Evolutionary conservation across 2,329 filamentous ascomycete species (phyloP), one percentile per base, ranked within the genome.

Genomic region (Xylogone sp.): DNA sequence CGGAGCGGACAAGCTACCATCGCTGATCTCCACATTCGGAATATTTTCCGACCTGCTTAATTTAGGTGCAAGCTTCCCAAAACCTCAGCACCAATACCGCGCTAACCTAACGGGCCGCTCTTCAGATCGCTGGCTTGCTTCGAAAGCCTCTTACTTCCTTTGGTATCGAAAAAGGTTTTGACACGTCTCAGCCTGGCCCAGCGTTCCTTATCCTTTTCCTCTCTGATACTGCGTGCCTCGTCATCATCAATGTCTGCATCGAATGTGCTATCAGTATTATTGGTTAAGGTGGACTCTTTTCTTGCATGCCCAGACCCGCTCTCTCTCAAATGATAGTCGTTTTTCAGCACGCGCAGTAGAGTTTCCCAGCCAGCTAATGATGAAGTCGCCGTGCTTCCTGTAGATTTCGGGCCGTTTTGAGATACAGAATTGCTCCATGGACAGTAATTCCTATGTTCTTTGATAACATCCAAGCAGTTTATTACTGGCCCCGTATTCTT

Each of bases 361-460:
- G 80, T 67, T 56, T 76, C 74, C 82, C 82, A 86, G 1, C 75
- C 82, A 0, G 81, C 56, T 46, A 65, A 45, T n/a, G 55, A 42
- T 19, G 54, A 54, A 31, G 68, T 58, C 66, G 67, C 45, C 63
- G 70, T 2, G 61, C 62, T 43, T 2, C 49, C 24, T 1, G 49
- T 61, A 44, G 62, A 66, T 56, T 48, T 61, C 51, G 51, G 64
- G 55, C 65, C 72, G 50, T 77, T 82, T 65, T 92, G 88, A 1
- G 82, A 77, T 10, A 71, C 62, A 2, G 81, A 69, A 59, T 84
- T 89, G 53, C 86, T 78, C 89, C 89, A 94, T 1, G 89, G 89
- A 59, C 89, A 94, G 63, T 92, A 94, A 62, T 90, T 88, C 55
- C 90, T 82, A 67, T 94, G 89, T 66, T 92, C 87, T 4, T 78